Evolutionary conservation across 1,284 basidiomycete genomes (phyloP).

Genomic region (Wallemia ichthyophaga): DNA sequence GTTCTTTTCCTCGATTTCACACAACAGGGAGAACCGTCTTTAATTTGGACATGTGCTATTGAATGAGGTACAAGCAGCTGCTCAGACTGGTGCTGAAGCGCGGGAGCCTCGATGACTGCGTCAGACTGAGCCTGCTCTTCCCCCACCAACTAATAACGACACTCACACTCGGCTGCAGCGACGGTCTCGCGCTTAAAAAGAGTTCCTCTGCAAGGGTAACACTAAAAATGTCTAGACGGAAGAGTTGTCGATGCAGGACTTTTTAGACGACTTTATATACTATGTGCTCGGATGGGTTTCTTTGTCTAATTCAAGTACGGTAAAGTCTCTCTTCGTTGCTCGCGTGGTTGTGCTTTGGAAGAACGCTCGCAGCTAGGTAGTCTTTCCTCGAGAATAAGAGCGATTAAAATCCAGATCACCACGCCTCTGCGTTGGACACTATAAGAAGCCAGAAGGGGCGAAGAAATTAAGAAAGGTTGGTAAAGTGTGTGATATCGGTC

Average conservation of each 20-base stretch:
- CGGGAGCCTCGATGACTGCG: neutral
- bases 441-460: conserved; percentile 3
- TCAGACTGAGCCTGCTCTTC: neutral
- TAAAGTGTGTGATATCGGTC: neutral
- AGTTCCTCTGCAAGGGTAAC: neutral
- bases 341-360: no score
- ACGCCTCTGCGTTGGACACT: no score
- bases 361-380: no score
- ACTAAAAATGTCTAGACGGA: neutral
- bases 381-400: no score
- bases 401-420: no score
- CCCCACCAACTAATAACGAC: neutral
- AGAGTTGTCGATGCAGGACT: neutral
- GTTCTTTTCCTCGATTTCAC: neutral
- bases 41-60: neutral
- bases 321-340: no score
- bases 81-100: neutral
- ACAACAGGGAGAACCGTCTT: neutral
- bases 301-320: neutral
- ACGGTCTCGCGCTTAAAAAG: neutral
- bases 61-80: neutral
- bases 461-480: neutral
- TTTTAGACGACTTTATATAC: neutral
- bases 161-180: neutral
- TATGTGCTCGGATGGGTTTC: neutral